These are phyloP conservation scores for Apiotrichum siamense DNA, from an alignment of 1,284 basidiomycete genomes.

Conservation along the genomic window DNA sequence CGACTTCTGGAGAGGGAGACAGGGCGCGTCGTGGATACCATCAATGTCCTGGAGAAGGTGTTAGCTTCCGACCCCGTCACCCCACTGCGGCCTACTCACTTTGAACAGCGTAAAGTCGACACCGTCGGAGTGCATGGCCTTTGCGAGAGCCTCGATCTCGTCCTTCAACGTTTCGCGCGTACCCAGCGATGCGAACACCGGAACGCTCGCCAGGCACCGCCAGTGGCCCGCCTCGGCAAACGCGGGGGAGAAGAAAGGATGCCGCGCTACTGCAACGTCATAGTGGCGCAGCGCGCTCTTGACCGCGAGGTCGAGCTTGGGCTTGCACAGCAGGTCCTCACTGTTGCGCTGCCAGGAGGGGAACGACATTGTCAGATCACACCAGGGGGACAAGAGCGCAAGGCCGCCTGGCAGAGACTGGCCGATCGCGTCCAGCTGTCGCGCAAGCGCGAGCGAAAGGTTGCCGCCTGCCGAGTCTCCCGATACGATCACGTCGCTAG, in stretches of 20 bases:
- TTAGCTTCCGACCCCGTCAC: no score
- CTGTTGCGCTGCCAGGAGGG: conserved; percentile 6
- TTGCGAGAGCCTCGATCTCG: conserved; percentile 26
- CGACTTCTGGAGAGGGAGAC: no score
- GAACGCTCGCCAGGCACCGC: conserved; percentile 14
- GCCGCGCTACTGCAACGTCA: background rate
- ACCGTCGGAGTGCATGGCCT: conserved; percentile 29
- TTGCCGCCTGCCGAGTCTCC: conserved; percentile 67
- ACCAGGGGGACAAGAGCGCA: no score
- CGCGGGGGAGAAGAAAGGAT: conserved; percentile 23
- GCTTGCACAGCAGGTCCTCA: conserved; percentile 12
- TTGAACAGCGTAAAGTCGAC: conserved; percentile 20
- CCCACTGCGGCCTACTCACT: no score
- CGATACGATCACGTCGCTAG: conserved; percentile 55
- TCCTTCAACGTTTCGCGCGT: conserved; percentile 33
- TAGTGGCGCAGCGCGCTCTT: conserved; percentile 17
- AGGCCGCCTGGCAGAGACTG: no score
- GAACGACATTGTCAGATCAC: conserved; percentile 15
- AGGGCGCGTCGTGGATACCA: no score
- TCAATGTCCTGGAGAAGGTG: no score
- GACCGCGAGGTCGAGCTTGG: conserved; percentile 5
- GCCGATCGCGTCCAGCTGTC: no score
- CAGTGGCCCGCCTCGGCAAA: no score
- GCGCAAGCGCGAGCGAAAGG: no score
- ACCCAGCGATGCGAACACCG: conserved; percentile 31